Percentiles rank a stretch among this genome's conserved stretches.
Evolutionary conservation across 2,329 filamentous ascomycete genomes (phyloP).

Genomic region (Aureobasidium namibiae): DNA sequence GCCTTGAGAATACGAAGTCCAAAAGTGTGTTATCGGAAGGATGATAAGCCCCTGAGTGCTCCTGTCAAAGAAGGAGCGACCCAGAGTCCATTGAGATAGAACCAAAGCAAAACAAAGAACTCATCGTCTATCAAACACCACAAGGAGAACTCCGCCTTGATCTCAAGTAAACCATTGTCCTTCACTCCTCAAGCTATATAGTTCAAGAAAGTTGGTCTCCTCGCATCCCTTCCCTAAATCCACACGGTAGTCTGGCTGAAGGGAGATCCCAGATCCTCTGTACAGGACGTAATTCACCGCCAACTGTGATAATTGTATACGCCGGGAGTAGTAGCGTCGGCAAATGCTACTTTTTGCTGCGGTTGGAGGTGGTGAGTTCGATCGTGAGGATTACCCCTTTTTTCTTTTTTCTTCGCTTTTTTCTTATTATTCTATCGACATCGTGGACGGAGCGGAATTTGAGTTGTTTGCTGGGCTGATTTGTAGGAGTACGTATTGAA

Average conservation of each 20-base stretch:
- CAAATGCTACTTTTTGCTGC: background rate
- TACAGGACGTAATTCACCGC: background rate
- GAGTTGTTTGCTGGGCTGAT: too few relatives aligned
- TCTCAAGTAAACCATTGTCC: too few relatives aligned
- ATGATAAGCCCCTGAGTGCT: too few relatives aligned
- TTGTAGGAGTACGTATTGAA: too few relatives aligned
- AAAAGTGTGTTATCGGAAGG: too few relatives aligned
- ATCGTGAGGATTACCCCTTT: background rate
- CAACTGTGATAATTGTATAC: background rate
- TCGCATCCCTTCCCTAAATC: background rate
- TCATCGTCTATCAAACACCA: too few relatives aligned
- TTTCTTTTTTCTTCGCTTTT: background rate
- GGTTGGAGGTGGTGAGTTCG: background rate
- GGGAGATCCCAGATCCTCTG: background rate
- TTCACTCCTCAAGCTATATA: background rate
- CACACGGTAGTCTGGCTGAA: background rate
- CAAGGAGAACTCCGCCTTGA: too few relatives aligned
- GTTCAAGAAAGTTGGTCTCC: background rate
- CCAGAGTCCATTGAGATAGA: too few relatives aligned
- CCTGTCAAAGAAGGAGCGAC: background rate
- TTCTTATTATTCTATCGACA: too few relatives aligned
- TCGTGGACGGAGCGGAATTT: too few relatives aligned
- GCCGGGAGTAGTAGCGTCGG: background rate
- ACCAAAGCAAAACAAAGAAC: too few relatives aligned
- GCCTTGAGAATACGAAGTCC: background rate